Base-by-base conservation (phyloP, 805 yeast species). In the Pichia thaimueangensis region DNA sequence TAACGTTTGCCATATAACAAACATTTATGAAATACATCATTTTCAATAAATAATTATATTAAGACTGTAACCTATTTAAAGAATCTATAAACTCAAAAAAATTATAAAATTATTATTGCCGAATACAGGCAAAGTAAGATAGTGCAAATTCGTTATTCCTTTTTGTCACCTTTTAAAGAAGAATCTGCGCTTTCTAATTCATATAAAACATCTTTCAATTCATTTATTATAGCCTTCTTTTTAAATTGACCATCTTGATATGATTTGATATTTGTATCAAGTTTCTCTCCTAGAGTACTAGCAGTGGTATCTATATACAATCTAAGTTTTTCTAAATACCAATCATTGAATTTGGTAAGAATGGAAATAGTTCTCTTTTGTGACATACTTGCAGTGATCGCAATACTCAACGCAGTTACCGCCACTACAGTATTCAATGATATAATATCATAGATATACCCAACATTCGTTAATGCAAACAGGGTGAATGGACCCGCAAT, bases 361-460 rank as follows among this genome's bases (percentile, higher is more conserved):
- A 38, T 42, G 30, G 41, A 24, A 21, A 36, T 43, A 19, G 54
- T 50, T 11, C 47, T 49, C 39, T 52, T 53, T 21, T 58, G 56
- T 16, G 60, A 48, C 25, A 45, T 47, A 43, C 56, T 57, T 8
- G 59, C 47, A 11, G 62, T 48, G 4, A 60, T 25, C 2, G 57
- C 61, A 27, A 58, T 38, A 41, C 60, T 56, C 23, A 61, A 51
- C 16, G 51, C 49, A 20, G 58, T 47, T 12, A 61, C 23, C 1
- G 65, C 62, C 38, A 54, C 41, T 3, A 54, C 52, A 4, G 58
- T 46, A 43, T 61, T 57, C 38, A 61, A 38, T 15, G 56, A 49
- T 34, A 60, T 50, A 30, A 51, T 52, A 44, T 51, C 53, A 30
- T 57, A 39, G 13, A 59, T 45, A 41, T 54, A 52, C n/a, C 63